Conservation (phyloP, 441 rosid species). For the Melianthus villosus region DNA sequence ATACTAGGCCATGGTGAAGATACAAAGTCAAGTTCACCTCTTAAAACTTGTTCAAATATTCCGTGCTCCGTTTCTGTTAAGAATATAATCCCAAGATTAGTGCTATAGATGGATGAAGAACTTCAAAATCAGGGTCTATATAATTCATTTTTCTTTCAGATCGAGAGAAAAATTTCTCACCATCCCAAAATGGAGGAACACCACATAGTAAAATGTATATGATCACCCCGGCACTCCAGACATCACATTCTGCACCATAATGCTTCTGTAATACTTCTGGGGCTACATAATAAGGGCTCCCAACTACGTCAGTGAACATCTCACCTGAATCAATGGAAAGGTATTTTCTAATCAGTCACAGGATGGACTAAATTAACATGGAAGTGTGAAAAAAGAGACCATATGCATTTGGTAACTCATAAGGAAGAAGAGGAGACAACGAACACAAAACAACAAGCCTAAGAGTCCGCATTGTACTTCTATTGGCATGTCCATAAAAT, state of each 20-base stretch:
- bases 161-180: slow-evolving; percentile 37
- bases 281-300: slow-evolving; percentile 93
- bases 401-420: neutral
- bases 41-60: slow-evolving; percentile 83
- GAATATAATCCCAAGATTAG: slow-evolving; percentile 10
- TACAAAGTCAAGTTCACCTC: slow-evolving; percentile 71
- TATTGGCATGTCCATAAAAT: too few relatives aligned
- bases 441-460: too few relatives aligned
- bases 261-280: slow-evolving; percentile 78
- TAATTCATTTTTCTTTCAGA: too few relatives aligned
- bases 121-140: neutral
- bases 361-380: neutral
- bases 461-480: too few relatives aligned
- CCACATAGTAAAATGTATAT: slow-evolving; percentile 74
- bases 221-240: slow-evolving; percentile 97
- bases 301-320: slow-evolving; percentile 73
- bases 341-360: neutral
- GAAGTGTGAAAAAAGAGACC: neutral
- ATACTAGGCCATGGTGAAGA: slow-evolving; percentile 96
- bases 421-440: too few relatives aligned
- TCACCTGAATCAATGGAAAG: slow-evolving; percentile 32
- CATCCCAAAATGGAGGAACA: slow-evolving; percentile 98
- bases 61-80: slow-evolving; percentile 84
- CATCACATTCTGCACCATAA: slow-evolving; percentile 85
- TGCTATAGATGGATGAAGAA: neutral